Conservation (phyloP, 1,284 basidiomycete genomes). For the Coniferiporia sulphurascens region DNA sequence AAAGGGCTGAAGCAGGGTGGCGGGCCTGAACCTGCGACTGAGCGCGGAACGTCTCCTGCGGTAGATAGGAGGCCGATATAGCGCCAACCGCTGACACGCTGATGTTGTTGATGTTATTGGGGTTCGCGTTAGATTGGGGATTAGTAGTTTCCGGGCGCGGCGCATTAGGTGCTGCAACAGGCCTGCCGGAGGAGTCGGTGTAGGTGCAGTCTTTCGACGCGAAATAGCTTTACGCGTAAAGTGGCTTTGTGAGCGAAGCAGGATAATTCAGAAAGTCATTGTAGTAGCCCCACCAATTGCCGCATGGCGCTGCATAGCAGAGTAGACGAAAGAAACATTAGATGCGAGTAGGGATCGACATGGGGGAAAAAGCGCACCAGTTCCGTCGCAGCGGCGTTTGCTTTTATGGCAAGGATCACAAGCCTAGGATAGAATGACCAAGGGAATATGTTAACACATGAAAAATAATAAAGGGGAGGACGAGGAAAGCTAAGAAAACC, state of each 20-base stretch:
- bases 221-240: constrained; percentile 49
- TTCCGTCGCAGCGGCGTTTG: constrained; percentile 78
- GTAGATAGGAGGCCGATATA: constrained; percentile 1
- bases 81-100: constrained; percentile 6
- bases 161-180: constrained; percentile 63
- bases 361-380: constrained; percentile 41
- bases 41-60: neutral
- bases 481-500: constrained; percentile 33
- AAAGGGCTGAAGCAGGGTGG: neutral
- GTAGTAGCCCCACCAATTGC: constrained; percentile 58
- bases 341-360: constrained; percentile 18
- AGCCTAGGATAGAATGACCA: constrained; percentile 41
- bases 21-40: neutral
- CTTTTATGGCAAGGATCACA: constrained; percentile 81
- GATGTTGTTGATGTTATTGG: constrained; percentile 3
- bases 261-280: constrained; percentile 7
- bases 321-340: constrained; percentile 14
- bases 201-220: constrained; percentile 77
- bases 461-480: constrained; percentile 4
- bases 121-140: neutral
- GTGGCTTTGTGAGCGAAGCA: constrained; percentile 2
- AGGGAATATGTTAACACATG: neutral
- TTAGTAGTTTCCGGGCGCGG: constrained; percentile 11
- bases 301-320: constrained; percentile 60
- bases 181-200: constrained; percentile 71